Evolutionary conservation across 192 early-diverging fungal genomes (phyloP), one percentile per base, ranked within the genome.

Genomic region (Backusella tuberculispora): DNA sequence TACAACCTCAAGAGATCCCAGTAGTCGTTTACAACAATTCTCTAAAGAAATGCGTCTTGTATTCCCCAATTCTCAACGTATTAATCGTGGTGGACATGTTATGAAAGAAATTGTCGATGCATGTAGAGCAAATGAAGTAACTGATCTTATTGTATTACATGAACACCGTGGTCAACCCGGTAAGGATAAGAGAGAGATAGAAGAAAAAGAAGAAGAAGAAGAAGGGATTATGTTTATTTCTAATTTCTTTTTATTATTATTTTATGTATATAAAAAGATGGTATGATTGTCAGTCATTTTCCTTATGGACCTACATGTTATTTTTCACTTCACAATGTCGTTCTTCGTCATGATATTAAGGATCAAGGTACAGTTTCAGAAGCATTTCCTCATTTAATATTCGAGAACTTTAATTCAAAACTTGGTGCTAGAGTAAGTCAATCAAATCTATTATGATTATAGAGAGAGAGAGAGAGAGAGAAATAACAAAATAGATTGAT

Each of bases 251-350:
- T n/a, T n/a, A n/a, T n/a, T 10, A 66, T 26, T 66, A 66, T 34
- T 13, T 3, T 6, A 66, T 8, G 9, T 68, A 14, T 29, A n/a
- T 70, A 56, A 56, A 56, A 60, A 85, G 97, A 98, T 88, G 95
- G 96, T 41, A 91, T 99, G 87, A 89, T 98, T 40, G 79, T 99
- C 43, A 93, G 88, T 74, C 98, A 99, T 77, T 92, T 99, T 76
- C 98, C 98, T 46, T 96, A 99, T 83, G 98, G 98, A 42, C 98
- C 98, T 13, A 99, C 98, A 0, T 96, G 96, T 21, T 96, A 95
- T 83, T 99, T 99, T 83, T 94, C 96, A 15, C 87, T 99, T 68
- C 95, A 97, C 87, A 98, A 99, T 76, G 97, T 99, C 42, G 97
- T 98, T 1, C 84, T 99, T 71, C 89, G 98, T 17, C 98, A 99